Evolutionary conservation across 1,284 basidiomycete species (phyloP).

Genomic region (Tilletia caries): DNA sequence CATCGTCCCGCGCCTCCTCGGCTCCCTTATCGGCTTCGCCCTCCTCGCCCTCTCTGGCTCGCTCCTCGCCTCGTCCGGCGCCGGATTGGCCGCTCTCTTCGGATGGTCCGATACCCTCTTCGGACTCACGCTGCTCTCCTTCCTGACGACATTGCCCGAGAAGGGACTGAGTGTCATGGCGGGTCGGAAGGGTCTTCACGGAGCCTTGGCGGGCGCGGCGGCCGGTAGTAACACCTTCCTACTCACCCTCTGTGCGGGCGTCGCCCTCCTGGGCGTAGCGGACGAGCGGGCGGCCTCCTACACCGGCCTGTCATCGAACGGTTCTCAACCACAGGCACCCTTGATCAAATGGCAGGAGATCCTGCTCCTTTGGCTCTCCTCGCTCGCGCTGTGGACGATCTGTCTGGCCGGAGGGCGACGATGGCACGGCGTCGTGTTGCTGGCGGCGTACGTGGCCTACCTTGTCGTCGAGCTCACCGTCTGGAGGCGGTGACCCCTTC

Average conservation of each 20-base stretch:
- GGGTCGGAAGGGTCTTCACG: slow-evolving; percentile 39
- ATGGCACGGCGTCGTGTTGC: slow-evolving; percentile 30
- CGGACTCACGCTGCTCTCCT: slow-evolving; percentile 47
- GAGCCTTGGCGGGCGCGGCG: slow-evolving; percentile 49
- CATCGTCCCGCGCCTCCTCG: neutral
- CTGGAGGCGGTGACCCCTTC: slow-evolving; percentile 23
- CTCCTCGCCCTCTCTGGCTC: slow-evolving; percentile 45
- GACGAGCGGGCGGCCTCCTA: slow-evolving; percentile 17
- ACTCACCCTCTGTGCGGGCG: slow-evolving; percentile 47
- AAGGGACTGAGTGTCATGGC: slow-evolving; percentile 48
- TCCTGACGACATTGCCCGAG: slow-evolving; percentile 52
- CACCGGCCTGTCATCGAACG: no score
- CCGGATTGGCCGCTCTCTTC: slow-evolving; percentile 35
- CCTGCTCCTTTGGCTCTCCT: slow-evolving; percentile 22
- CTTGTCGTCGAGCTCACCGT: slow-evolving; percentile 32
- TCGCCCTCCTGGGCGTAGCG: slow-evolving; percentile 36
- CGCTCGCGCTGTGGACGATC: slow-evolving; percentile 31
- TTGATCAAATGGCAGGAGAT: slow-evolving; percentile 27
- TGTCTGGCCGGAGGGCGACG: slow-evolving; percentile 29
- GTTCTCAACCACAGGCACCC: no score
- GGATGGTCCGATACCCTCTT: slow-evolving; percentile 43
- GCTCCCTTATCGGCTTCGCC: slow-evolving; percentile 24
- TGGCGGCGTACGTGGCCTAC: slow-evolving; percentile 31
- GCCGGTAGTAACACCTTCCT: slow-evolving; percentile 53
- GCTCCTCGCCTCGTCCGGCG: slow-evolving; percentile 43